A percentile compares a stretch with the other conserved stretches of the same genome.
These are phyloP conservation scores for Dictyostelium capitatum DNA, from an alignment of 78 protist genomes.

Conservation along the genomic window DNA sequence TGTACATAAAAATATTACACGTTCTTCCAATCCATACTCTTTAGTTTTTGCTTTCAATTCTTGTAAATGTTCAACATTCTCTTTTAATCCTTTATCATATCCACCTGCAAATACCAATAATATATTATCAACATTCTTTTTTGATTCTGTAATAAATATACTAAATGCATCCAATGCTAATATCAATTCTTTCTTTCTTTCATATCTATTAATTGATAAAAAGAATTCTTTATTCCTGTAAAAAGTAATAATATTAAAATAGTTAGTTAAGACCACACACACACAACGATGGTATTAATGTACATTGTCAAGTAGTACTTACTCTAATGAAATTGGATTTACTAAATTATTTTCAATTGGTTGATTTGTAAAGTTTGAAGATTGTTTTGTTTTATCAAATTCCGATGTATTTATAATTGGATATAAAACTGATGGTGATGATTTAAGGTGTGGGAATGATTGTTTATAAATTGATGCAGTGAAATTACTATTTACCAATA, in stretches of 20 bases:
- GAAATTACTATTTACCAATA: constrained; percentile 91
- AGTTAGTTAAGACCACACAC: too few relatives aligned
- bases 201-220: constrained; percentile 97
- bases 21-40: constrained; percentile 31
- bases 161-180: constrained; percentile 94
- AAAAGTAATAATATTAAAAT: too few relatives aligned
- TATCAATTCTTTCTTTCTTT: constrained; percentile 94
- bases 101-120: constrained; percentile 94
- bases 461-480: constrained; percentile 75
- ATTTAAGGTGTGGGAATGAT: constrained; percentile 77
- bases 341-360: neutral
- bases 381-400: constrained; percentile 38
- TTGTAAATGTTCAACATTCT: constrained; percentile 88
- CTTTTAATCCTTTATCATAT: constrained; percentile 92
- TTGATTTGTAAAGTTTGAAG: constrained; percentile 11
- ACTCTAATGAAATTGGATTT: constrained; percentile 8
- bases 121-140: neutral
- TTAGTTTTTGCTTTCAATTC: constrained; percentile 78
- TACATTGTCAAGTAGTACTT: too few relatives aligned
- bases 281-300: too few relatives aligned
- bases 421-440: constrained; percentile 78
- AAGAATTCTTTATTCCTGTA: constrained; percentile 50
- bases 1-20: constrained; percentile 54
- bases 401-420: constrained; percentile 85
- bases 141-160: neutral